phyloP scores from a whole-genome alignment of 208 protist species.

The Balamuthia mandrillaris region DNA sequence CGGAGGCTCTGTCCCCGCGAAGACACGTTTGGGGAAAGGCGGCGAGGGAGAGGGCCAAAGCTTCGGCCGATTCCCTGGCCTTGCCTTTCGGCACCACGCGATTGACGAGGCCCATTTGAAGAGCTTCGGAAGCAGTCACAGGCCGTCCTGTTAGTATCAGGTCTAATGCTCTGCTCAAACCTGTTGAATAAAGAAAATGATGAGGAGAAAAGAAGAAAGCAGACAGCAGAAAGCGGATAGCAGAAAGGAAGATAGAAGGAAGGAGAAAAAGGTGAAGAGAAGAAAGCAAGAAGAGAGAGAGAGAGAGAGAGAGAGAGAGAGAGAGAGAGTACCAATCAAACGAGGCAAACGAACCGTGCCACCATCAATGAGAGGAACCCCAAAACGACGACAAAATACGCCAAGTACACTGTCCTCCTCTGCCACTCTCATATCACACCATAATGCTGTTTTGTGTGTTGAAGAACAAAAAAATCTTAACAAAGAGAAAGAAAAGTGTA shows the following conservation, averaged over 20 bases:
- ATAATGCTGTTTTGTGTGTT: neutral
- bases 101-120: neutral
- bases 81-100: neutral
- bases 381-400: conserved; percentile 46
- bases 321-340: conserved; percentile 26
- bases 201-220: no score
- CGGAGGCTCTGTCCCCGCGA: neutral
- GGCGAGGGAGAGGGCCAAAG: neutral
- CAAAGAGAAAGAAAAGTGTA: no score
- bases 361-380: conserved; percentile 56
- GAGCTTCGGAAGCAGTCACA: neutral
- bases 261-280: no score
- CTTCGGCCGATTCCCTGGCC: neutral
- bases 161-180: no score
- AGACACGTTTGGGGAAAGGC: neutral
- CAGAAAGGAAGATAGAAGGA: no score
- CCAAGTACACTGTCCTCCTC: conserved; percentile 21
- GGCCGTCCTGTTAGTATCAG: neutral
- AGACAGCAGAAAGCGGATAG: no score
- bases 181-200: no score
- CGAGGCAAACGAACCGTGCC: conserved; percentile 38
- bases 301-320: no score
- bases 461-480: no score
- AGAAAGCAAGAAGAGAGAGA: no score
- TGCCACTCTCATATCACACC: conserved; percentile 42